Conservation (phyloP, 306 rosid genomes). For the Adenanthera pavonina region DNA sequence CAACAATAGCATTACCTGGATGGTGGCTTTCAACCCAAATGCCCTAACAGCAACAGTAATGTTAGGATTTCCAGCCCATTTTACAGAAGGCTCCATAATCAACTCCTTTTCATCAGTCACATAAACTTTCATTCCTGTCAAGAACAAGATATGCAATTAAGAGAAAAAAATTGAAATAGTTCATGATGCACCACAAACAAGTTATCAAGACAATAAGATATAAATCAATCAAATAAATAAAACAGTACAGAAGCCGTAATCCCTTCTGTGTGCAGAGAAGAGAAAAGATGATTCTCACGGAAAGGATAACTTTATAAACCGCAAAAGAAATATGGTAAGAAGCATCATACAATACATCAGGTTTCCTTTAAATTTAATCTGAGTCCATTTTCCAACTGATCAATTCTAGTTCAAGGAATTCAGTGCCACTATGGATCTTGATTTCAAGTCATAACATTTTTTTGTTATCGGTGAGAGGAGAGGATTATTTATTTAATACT, state of each 20-base stretch:
- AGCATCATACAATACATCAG: background rate
- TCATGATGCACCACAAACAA: constrained; percentile 10
- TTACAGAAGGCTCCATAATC: constrained; percentile 93
- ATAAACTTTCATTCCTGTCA: constrained; percentile 86
- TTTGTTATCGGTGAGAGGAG: background rate
- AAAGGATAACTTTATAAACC: constrained; percentile 13
- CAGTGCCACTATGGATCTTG: background rate
- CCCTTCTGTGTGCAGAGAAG: constrained; percentile 4
- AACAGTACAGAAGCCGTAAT: constrained; percentile 9
- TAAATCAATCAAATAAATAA: constrained; percentile 5
- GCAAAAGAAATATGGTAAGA: constrained; percentile 8
- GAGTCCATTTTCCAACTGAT: background rate
- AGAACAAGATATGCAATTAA: constrained; percentile 24
- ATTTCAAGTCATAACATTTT: background rate
- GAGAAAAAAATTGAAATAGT: background rate
- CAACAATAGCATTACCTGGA: constrained; percentile 56
- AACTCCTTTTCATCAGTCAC: constrained; percentile 94
- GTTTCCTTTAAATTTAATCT: background rate
- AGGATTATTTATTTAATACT: background rate
- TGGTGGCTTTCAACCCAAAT: constrained; percentile 90
- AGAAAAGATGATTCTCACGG: background rate
- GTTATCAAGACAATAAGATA: constrained; percentile 9
- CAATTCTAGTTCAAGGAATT: background rate
- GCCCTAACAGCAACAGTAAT: constrained; percentile 76
- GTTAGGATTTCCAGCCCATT: constrained; percentile 98